A percentile compares a stretch with the other conserved stretches of the same genome.
Conservation (phyloP, 177 flowering plant species). For the Vitis hybrid region DNA sequence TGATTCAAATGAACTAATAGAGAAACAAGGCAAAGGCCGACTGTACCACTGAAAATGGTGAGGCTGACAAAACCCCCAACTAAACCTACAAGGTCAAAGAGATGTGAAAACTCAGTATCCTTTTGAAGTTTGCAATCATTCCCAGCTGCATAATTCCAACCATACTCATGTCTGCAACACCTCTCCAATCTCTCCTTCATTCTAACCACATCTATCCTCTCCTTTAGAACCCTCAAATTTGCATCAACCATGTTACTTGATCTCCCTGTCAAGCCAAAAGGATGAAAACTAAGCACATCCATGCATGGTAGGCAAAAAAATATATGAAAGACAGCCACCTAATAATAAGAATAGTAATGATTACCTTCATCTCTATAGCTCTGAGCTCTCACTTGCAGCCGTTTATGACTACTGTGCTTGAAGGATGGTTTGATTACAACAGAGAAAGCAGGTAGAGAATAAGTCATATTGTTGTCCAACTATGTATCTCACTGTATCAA, state of each 20-base stretch:
- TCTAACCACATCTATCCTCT: not conserved
- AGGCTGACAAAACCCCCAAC: not conserved
- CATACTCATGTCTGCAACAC: not conserved
- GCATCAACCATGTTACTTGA: not conserved
- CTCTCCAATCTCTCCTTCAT: constrained; percentile 1
- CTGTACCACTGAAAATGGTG: not conserved
- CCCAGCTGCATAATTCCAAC: not conserved
- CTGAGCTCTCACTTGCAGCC: not conserved
- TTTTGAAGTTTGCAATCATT: not conserved
- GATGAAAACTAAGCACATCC: not conserved
- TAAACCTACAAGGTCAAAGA: not conserved
- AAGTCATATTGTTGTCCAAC: not conserved
- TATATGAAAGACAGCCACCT: not conserved
- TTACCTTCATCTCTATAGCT: not conserved
- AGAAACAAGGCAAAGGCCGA: not conserved
- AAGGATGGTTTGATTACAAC: not conserved
- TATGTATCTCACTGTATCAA: too few species aligned
- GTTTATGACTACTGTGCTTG: not conserved
- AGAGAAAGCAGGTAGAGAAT: not conserved
- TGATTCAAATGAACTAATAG: not conserved
- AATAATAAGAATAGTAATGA: not conserved
- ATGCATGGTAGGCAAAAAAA: not conserved
- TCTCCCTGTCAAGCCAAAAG: not conserved
- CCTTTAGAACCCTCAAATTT: not conserved
- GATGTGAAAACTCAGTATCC: not conserved